These are phyloP conservation scores for Dendrobium chrysotoxum DNA, from an alignment of 106 monocot species.

Conservation along the genomic window DNA sequence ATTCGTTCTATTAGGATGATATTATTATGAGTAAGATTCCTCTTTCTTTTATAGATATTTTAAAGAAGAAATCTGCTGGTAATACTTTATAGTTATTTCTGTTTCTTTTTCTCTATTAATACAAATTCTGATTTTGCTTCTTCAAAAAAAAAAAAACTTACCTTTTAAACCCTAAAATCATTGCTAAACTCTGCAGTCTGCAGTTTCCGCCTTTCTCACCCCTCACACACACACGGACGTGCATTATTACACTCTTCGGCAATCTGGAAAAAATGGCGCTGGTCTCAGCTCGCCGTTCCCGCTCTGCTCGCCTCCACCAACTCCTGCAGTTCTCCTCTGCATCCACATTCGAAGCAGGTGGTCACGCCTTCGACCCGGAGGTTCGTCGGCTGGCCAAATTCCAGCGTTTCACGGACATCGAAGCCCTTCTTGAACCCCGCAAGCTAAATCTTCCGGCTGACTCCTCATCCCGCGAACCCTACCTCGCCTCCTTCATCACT, in stretches of 20 bases:
- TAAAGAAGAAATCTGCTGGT: too few species aligned
- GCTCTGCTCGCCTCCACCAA: not conserved
- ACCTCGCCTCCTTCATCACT: constrained; percentile 23
- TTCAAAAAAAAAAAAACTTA: too few species aligned
- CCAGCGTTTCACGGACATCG: constrained; percentile 17
- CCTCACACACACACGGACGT: too few species aligned
- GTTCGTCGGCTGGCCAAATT: constrained; percentile 25
- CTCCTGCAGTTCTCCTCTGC: not conserved
- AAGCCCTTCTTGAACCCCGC: constrained; percentile 16
- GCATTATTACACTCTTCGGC: not conserved
- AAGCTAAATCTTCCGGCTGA: constrained; percentile 1
- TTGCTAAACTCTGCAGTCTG: too few species aligned
- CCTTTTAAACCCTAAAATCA: too few species aligned
- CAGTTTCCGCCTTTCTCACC: too few species aligned
- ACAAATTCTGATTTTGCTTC: too few species aligned
- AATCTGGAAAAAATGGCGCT: constrained; percentile 3
- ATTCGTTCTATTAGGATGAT: too few species aligned
- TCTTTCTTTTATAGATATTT: too few species aligned
- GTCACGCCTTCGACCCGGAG: constrained; percentile 16
- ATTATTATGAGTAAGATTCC: too few species aligned
- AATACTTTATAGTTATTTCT: too few species aligned
- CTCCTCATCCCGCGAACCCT: constrained; percentile 5
- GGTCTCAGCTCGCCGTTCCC: not conserved
- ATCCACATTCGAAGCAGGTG: not conserved
- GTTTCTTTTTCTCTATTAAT: too few species aligned